Evolutionary conservation across 176 grass and related monocot genomes (phyloP).

Genomic region (Carex scoparia): DNA sequence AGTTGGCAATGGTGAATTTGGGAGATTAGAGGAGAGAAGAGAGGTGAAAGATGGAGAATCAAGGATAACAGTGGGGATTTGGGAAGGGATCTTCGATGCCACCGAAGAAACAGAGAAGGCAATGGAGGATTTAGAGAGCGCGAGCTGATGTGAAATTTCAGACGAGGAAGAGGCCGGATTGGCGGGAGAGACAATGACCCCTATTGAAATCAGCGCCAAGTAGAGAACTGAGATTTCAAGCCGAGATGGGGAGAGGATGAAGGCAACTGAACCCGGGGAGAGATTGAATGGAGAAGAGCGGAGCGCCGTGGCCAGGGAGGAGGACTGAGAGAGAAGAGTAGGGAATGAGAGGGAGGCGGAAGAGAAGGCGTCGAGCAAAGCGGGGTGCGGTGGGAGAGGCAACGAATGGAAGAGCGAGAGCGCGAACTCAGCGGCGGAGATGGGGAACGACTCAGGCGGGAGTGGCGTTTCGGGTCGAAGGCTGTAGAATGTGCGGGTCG

Average conservation of each 20-base stretch:
- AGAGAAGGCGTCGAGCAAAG: constrained; percentile 31
- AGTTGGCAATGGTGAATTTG: constrained; percentile 16
- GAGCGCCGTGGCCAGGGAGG: constrained; percentile 26
- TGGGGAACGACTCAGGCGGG: background rate
- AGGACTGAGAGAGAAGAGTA: constrained; percentile 18
- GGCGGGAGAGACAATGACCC: constrained; percentile 16
- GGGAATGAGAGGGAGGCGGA: constrained; percentile 22
- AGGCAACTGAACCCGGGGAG: constrained; percentile 23
- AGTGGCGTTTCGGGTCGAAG: constrained; percentile 9
- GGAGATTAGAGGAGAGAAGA: constrained; percentile 11
- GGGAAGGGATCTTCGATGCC: constrained; percentile 15
- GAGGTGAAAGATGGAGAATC: constrained; percentile 41
- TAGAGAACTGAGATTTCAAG: constrained; percentile 28
- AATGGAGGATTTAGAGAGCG: constrained; percentile 15
- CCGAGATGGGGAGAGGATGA: constrained; percentile 22
- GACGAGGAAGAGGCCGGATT: constrained; percentile 6
- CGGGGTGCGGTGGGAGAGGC: constrained; percentile 10
- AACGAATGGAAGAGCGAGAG: constrained; percentile 27
- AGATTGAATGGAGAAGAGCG: background rate
- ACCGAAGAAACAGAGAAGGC: constrained; percentile 29
- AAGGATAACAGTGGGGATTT: constrained; percentile 7
- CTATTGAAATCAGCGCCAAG: constrained; percentile 32
- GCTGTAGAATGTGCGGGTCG: constrained; percentile 19
- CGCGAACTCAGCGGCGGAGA: constrained; percentile 15
- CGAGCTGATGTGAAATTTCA: constrained; percentile 15